A percentile compares a stretch with the other conserved stretches of the same genome.
Evolutionary conservation across 768 basidiomycete species (phyloP).

Genomic region (Podaxis carcinomalis): DNA sequence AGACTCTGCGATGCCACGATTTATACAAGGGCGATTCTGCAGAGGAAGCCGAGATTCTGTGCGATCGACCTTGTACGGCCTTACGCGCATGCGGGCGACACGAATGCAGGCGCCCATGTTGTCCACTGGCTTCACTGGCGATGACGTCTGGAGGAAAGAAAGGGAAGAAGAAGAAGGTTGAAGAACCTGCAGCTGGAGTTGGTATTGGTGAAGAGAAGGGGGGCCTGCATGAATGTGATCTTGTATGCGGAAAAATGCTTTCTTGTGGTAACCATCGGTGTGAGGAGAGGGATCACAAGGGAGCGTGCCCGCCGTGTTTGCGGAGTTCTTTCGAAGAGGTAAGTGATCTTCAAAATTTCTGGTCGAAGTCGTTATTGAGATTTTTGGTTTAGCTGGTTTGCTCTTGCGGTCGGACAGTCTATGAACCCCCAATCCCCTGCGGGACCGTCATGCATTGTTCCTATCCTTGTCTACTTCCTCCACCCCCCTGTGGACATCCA

Average conservation of each 20-base stretch:
- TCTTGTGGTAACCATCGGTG: conserved; percentile 79
- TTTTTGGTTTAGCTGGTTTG: conserved; percentile 56
- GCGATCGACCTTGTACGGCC: conserved; percentile 75
- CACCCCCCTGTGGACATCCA: conserved; percentile 80
- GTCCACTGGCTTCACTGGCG: conserved; percentile 74
- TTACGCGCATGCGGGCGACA: conserved; percentile 84
- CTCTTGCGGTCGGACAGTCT: conserved; percentile 77
- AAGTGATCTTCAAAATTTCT: conserved; percentile 16
- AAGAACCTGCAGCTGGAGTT: conserved; percentile 11
- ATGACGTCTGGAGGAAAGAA: conserved; percentile 39
- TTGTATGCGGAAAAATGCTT: conserved; percentile 71
- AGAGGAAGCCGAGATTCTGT: conserved; percentile 49
- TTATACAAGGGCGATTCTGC: conserved; percentile 30
- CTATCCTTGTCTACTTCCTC: conserved; percentile 71
- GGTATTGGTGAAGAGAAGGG: conserved; percentile 54
- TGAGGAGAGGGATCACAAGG: conserved; percentile 76
- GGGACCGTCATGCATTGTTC: conserved; percentile 75
- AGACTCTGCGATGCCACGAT: conserved; percentile 50
- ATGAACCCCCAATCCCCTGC: conserved; percentile 88
- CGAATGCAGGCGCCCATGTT: conserved; percentile 81
- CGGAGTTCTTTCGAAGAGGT: conserved; percentile 92
- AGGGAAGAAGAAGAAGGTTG: conserved; percentile 50
- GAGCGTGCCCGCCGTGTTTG: conserved; percentile 78
- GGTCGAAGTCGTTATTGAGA: background rate
- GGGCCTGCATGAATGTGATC: conserved; percentile 80